Base-by-base conservation (phyloP, 2,329 filamentous ascomycete genomes). In the Fonsecaea nubica region DNA sequence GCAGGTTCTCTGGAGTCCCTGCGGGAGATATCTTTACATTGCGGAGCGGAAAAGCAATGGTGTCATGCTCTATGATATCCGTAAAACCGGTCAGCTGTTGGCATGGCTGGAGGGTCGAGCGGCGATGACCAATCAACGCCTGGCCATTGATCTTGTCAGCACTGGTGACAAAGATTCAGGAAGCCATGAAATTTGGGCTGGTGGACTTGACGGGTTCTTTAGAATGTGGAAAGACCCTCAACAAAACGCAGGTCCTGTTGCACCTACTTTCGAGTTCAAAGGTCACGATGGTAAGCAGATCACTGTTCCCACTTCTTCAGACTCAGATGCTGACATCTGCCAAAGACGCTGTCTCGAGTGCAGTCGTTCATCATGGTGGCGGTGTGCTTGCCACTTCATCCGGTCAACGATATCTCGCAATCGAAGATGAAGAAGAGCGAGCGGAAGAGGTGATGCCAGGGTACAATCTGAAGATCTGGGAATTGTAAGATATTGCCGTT, bases 1-100 rank as follows among this genome's bases (percentile, higher is more conserved):
- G 1, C 80, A 84, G 58, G 74, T 89, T 13, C 75, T 80, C 15
- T 89, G 86, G 86, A 87, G 83, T 60, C 81, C 83, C 0, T 85
- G 84, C 74, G 86, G 84, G 0, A 80, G 77, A 52, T 89, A 89
- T 72, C 74, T 90, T 4, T 85, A 86, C 69, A 81, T 87, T 18
- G 83, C 81, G 0, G 87, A 89, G 73, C 80, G 87, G 21, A 81
- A 81, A 64, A 85, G 85, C 62, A 81, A 87, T 69, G 82, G 80
- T 1, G 76, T 88, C 0, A 76, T 85, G 53, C 77, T 89, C 10
- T 89, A 86, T 72, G 87, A 90, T 72, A 82, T 88, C 32, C 80
- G 87, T 15, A 81, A 83, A n/a, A 82, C 82, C 1, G 80, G 81
- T 0, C 79, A 82, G 62, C 74, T 83, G 32, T 75, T 89, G 3